Evolutionary conservation across 2,329 filamentous ascomycete genomes (phyloP).

Genomic region (Arthrobotrys iridis): DNA sequence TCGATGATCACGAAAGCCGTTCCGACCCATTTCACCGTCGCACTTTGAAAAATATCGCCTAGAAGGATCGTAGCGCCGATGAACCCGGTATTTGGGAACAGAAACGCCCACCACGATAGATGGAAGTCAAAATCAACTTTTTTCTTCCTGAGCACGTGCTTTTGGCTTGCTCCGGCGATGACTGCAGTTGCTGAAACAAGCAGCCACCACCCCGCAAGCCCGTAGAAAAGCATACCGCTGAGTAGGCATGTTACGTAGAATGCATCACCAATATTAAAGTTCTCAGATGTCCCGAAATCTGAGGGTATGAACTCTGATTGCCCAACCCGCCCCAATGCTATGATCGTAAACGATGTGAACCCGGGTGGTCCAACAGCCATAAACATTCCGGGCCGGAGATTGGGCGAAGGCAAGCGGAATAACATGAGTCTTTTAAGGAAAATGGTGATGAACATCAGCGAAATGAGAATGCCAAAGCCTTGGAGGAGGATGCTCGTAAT

Average conservation of each 20-base stretch:
- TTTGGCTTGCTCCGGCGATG: constrained; percentile 32
- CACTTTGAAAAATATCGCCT: constrained; percentile 67
- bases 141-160: constrained; percentile 37
- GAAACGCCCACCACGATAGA: constrained; percentile 71
- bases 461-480: constrained; percentile 48
- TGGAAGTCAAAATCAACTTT: constrained; percentile 60
- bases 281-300: constrained; percentile 19
- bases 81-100: constrained; percentile 74
- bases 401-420: constrained; percentile 44
- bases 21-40: constrained; percentile 67
- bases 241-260: constrained; percentile 39
- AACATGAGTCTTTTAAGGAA: constrained; percentile 50
- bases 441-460: constrained; percentile 49
- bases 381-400: constrained; percentile 49
- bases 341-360: constrained; percentile 43
- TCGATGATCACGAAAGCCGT: constrained; percentile 69
- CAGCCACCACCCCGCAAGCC: constrained; percentile 48
- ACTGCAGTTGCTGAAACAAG: constrained; percentile 36
- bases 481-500: constrained; percentile 47
- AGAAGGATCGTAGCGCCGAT: constrained; percentile 70
- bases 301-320: constrained; percentile 28
- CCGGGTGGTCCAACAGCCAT: constrained; percentile 47
- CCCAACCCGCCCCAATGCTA: constrained; percentile 30
- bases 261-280: constrained; percentile 33
- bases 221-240: constrained; percentile 42